Conservation (phyloP, 768 basidiomycete species). For the Collybiopsis luxurians region DNA sequence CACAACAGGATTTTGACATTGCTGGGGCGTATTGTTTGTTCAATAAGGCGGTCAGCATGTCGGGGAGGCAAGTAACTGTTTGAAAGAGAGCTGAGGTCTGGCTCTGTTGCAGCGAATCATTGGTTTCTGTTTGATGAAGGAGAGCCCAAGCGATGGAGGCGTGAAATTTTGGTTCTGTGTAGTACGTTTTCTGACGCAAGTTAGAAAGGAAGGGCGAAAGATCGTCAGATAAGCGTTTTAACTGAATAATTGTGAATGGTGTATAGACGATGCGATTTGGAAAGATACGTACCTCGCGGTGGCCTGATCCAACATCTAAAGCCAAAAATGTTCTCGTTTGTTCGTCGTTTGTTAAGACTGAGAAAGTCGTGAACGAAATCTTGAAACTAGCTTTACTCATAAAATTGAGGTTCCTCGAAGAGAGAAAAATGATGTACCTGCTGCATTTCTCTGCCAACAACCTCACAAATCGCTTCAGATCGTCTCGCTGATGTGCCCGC, state of each 20-base stretch:
- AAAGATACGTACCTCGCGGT: constrained; percentile 54
- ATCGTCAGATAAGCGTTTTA: constrained; percentile 49
- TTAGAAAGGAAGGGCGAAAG: constrained; percentile 56
- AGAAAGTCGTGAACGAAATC: constrained; percentile 70
- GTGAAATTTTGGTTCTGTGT: constrained; percentile 80
- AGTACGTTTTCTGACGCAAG: constrained; percentile 78
- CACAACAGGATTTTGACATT: constrained; percentile 42
- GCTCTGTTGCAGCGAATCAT: background rate
- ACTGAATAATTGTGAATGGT: too few relatives aligned
- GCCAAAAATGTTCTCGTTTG: constrained; percentile 77
- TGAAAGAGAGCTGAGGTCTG: constrained; percentile 30
- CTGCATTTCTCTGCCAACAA: constrained; percentile 41
- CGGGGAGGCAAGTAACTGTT: constrained; percentile 52
- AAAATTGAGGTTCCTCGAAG: constrained; percentile 5
- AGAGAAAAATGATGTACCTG: constrained; percentile 37
- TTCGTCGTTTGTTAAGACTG: constrained; percentile 77
- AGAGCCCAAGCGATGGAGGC: constrained; percentile 88
- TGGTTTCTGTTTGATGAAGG: constrained; percentile 33
- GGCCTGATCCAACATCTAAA: constrained; percentile 82
- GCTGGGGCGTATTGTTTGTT: constrained; percentile 43
- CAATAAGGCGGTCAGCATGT: constrained; percentile 42
- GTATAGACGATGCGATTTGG: too few relatives aligned
- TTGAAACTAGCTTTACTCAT: constrained; percentile 49
- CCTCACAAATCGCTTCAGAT: constrained; percentile 62
- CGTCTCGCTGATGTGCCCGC: constrained; percentile 75